Conservation (phyloP, 2,329 filamentous ascomycete species). For the Metarhizium humberi region DNA sequence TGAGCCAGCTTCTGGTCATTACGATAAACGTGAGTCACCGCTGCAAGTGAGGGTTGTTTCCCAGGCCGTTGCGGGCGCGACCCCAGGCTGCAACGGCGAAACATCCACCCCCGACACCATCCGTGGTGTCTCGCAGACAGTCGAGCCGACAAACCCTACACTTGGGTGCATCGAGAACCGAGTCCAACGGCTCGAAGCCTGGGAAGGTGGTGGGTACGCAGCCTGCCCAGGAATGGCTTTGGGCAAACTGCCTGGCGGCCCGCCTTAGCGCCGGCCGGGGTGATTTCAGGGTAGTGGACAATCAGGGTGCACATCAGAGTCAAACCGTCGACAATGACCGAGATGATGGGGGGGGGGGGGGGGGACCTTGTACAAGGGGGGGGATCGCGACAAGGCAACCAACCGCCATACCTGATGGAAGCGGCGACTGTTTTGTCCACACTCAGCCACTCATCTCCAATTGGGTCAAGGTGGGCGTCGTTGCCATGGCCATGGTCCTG, state of each 20-base stretch:
- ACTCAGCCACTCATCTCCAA: background rate
- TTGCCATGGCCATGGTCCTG: background rate
- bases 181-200: background rate
- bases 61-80: background rate
- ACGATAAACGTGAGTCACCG: background rate
- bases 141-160: background rate
- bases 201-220: background rate
- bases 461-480: background rate
- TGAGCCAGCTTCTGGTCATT: no score
- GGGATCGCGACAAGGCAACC: background rate
- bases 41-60: background rate
- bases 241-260: slow-evolving; percentile 4
- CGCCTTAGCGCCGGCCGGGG: no score
- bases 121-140: background rate
- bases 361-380: no score
- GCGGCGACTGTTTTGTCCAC: background rate
- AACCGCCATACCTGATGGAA: background rate
- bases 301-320: background rate
- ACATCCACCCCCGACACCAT: background rate
- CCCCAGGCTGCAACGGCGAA: background rate
- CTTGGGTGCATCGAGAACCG: background rate
- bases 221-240: background rate
- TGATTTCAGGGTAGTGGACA: background rate
- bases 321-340: no score
- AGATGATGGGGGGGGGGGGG: background rate